phyloP scores from a whole-genome alignment of 1,139 yeast genomes.

The Saccharomyces hybrid region DNA sequence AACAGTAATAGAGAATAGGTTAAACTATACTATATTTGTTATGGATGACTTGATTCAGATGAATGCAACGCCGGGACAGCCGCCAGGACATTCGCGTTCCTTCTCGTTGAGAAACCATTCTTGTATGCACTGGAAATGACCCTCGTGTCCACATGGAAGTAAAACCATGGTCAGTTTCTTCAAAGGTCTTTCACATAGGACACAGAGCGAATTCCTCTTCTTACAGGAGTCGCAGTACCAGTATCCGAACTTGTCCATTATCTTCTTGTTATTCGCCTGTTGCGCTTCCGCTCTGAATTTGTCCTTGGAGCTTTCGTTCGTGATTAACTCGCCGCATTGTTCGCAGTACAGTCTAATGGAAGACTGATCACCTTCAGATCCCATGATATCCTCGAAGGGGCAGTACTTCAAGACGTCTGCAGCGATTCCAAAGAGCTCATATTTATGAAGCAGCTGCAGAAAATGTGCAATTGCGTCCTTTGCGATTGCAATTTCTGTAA shows the following conservation, averaged over 20 bases:
- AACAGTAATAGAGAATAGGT: neutral
- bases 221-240: conserved; percentile 83
- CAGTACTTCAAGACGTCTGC: conserved; percentile 30
- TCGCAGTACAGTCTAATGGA: conserved; percentile 61
- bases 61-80: conserved; percentile 38
- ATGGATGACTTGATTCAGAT: neutral
- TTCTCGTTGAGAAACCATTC: conserved; percentile 67
- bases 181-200: conserved; percentile 75
- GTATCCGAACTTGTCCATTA: conserved; percentile 43
- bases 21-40: neutral
- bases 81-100: conserved; percentile 74
- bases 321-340: conserved; percentile 55
- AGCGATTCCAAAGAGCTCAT: conserved; percentile 31
- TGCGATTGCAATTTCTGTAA: conserved; percentile 19
- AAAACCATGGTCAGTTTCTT: conserved; percentile 62
- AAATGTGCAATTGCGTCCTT: conserved; percentile 29
- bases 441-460: conserved; percentile 26
- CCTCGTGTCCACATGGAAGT: conserved; percentile 77
- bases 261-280: conserved; percentile 8
- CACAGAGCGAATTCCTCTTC: conserved; percentile 56
- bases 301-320: conserved; percentile 54
- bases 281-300: conserved; percentile 27
- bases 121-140: conserved; percentile 74
- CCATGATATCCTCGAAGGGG: conserved; percentile 30
- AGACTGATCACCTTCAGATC: conserved; percentile 31